These are phyloP conservation scores for Emmonsia crescens DNA, from an alignment of 2,329 filamentous ascomycete genomes.

Conservation along the genomic window DNA sequence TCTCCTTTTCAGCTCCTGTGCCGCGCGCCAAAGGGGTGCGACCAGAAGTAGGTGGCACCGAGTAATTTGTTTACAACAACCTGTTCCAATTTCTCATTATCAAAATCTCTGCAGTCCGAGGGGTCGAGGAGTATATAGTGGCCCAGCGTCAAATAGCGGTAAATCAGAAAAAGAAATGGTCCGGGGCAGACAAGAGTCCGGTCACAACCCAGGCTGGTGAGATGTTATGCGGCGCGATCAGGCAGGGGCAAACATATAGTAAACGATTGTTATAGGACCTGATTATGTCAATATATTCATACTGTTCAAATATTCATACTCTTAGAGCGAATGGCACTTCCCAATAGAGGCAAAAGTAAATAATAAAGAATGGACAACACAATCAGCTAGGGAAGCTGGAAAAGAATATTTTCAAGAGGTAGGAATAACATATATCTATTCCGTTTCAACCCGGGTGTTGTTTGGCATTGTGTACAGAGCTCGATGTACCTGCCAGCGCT, in stretches of 20 bases:
- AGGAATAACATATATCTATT: background rate
- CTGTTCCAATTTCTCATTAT: background rate
- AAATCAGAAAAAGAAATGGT: background rate
- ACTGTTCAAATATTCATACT: background rate
- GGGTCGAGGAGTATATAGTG: background rate
- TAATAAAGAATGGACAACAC: background rate
- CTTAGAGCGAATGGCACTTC: background rate
- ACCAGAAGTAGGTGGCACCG: no score
- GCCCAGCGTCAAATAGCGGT: no score
- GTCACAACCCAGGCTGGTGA: background rate
- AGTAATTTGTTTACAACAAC: background rate
- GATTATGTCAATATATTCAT: background rate
- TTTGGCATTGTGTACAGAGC: background rate
- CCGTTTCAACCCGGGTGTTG: background rate
- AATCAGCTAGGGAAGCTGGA: conserved; percentile 7
- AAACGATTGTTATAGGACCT: background rate
- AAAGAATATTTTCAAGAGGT: background rate
- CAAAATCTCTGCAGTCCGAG: background rate
- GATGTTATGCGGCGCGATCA: background rate
- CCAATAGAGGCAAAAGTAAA: background rate
- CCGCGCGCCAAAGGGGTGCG: background rate
- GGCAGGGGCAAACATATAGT: background rate
- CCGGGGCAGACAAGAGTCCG: background rate
- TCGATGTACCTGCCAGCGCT: background rate
- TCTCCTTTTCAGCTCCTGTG: background rate